Evolutionary conservation across 1,139 yeast genomes (phyloP).

Genomic region (Diutina mesorugosa): DNA sequence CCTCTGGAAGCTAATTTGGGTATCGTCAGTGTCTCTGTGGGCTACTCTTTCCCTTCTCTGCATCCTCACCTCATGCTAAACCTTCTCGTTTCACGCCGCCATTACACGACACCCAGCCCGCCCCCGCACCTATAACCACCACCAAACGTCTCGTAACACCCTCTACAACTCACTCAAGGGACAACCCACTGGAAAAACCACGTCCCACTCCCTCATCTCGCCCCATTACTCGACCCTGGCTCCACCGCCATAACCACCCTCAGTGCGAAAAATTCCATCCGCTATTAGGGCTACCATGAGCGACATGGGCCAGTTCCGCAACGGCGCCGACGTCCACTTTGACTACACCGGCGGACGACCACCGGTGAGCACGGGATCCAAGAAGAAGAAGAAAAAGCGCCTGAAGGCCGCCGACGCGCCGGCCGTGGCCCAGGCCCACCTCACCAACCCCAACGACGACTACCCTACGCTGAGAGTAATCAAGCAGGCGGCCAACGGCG

Average conservation of each 20-base stretch:
- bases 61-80: too few species aligned
- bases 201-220: too few species aligned
- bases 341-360: constrained; percentile 22
- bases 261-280: neutral
- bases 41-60: too few species aligned
- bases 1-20: too few species aligned
- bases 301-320: constrained; percentile 9
- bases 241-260: neutral
- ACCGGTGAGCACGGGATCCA: constrained; percentile 8
- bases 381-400: constrained; percentile 18
- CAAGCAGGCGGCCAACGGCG: constrained; percentile 63
- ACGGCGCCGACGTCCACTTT: constrained; percentile 50
- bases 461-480: constrained; percentile 66
- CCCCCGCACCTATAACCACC: too few species aligned
- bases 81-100: too few species aligned
- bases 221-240: neutral
- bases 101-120: too few species aligned
- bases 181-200: too few species aligned
- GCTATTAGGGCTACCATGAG: neutral
- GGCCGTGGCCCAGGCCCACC: constrained; percentile 2
- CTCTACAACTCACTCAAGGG: too few species aligned
- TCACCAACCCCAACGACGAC: constrained; percentile 45
- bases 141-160: too few species aligned
- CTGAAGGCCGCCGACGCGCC: constrained; percentile 3
- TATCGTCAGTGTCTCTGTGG: too few species aligned